These are phyloP conservation scores for Leucaena leucocephala DNA, from an alignment of 306 rosid genomes.

Conservation along the genomic window DNA sequence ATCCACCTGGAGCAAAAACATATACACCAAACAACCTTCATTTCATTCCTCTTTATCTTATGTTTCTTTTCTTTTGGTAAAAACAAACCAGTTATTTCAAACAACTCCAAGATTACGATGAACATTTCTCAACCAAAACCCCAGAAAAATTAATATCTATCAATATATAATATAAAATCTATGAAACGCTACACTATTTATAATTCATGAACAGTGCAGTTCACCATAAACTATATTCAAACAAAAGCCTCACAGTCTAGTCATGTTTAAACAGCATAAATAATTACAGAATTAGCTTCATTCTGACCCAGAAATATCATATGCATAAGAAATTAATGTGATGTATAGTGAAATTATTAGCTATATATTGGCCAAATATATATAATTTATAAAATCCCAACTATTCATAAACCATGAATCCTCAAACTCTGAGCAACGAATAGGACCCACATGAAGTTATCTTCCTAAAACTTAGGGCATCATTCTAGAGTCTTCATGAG, in stretches of 20 bases:
- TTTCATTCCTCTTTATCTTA: background rate
- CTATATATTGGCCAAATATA: too few species aligned
- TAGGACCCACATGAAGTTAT: background rate
- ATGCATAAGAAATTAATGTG: background rate
- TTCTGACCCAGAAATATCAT: background rate
- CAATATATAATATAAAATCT: too few species aligned
- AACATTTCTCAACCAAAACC: background rate
- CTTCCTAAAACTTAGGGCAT: background rate
- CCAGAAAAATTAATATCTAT: background rate
- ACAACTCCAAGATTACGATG: background rate
- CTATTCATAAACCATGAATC: too few species aligned
- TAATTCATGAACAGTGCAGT: too few species aligned
- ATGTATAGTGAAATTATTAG: background rate
- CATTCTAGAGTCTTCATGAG: too few species aligned
- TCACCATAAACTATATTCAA: too few species aligned
- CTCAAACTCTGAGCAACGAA: too few species aligned
- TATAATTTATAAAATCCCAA: too few species aligned
- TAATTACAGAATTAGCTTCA: background rate
- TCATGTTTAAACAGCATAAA: background rate
- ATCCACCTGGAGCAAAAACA: constrained; percentile 68
- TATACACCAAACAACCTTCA: constrained; percentile 13
- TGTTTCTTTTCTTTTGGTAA: too few species aligned
- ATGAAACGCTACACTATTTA: too few species aligned
- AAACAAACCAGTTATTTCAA: background rate
- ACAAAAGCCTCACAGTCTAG: too few species aligned